Conservation (phyloP, 768 basidiomycete species). For the Pluteus cervinus region DNA sequence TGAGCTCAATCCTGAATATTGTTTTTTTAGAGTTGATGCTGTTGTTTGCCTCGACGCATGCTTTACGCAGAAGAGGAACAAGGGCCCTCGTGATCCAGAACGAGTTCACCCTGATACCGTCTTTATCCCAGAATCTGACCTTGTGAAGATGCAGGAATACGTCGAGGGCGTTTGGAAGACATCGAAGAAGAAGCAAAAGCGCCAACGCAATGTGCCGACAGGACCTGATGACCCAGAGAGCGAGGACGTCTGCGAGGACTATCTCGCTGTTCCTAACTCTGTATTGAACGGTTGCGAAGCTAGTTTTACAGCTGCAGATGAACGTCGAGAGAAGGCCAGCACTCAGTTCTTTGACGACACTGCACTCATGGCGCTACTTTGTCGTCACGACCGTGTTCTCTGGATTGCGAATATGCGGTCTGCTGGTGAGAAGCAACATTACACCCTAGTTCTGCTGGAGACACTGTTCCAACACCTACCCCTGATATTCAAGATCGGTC, state of each 20-base stretch:
- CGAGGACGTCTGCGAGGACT: not conserved
- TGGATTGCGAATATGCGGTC: slow-evolving; percentile 28
- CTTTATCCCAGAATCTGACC: slow-evolving; percentile 6
- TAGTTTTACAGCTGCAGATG: slow-evolving; percentile 11
- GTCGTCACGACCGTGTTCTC: slow-evolving; percentile 24
- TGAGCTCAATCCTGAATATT: too few relatives aligned
- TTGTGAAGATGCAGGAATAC: slow-evolving; percentile 1
- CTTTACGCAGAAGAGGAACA: slow-evolving; percentile 11
- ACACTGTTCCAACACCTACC: slow-evolving; percentile 25
- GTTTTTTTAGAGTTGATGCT: slow-evolving; percentile 7
- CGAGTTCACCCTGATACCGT: slow-evolving; percentile 7
- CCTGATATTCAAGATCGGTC: slow-evolving; percentile 7
- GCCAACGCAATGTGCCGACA: not conserved
- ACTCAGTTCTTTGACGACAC: slow-evolving; percentile 10
- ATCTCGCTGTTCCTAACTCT: slow-evolving; percentile 6
- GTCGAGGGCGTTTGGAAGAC: slow-evolving; percentile 1
- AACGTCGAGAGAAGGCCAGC: slow-evolving; percentile 6
- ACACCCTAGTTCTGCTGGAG: slow-evolving; percentile 21
- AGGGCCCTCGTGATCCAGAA: not conserved
- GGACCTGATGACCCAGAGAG: not conserved
- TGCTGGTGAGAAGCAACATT: slow-evolving; percentile 25
- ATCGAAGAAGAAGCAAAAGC: not conserved
- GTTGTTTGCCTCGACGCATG: slow-evolving; percentile 12
- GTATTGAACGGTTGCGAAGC: slow-evolving; percentile 8
- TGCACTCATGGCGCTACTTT: slow-evolving; percentile 28